Percentiles rank a stretch among this genome's conserved stretches.
Conservation (phyloP, 202 grass and related monocot species). For the Panicum virgatum region DNA sequence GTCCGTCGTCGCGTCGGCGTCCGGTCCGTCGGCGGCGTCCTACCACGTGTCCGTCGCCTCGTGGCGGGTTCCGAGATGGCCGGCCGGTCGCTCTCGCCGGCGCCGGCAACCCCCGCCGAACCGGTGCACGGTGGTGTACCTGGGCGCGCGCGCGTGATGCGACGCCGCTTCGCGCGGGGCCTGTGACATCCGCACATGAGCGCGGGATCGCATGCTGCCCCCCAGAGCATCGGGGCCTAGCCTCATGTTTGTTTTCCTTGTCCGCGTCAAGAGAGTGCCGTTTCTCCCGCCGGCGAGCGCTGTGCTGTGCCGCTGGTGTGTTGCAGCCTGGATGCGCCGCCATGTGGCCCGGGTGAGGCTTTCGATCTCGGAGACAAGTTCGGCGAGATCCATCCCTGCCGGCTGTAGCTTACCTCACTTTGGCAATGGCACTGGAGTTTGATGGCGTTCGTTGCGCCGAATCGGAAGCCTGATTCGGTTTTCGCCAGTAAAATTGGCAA, state of each 20-base stretch:
- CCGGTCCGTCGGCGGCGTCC: not conserved
- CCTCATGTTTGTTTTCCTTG: slow-evolving; percentile 40
- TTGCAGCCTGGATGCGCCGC: not conserved
- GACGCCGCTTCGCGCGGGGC: not conserved
- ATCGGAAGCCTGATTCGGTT: not conserved
- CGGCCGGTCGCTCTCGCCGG: slow-evolving; percentile 33
- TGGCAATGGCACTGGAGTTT: no score
- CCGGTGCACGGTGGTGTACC: not conserved
- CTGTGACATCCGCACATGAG: slow-evolving; percentile 11
- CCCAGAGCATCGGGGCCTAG: not conserved
- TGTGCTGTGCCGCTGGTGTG: no score
- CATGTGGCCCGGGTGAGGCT: not conserved
- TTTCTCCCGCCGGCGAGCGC: not conserved
- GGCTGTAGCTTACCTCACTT: not conserved
- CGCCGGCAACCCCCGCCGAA: slow-evolving; percentile 1
- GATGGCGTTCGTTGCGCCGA: not conserved
- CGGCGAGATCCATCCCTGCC: not conserved
- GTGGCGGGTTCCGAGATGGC: not conserved
- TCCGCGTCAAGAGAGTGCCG: not conserved
- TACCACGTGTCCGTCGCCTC: not conserved
- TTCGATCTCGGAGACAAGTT: not conserved
- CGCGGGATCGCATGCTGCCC: not conserved
- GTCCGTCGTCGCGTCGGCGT: not conserved
- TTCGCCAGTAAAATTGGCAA: not conserved
- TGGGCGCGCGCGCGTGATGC: not conserved